Evolutionary conservation across 257 asterid species (phyloP), one percentile per base, ranked within the genome.

Genomic region (Solanum chmielewskii): DNA sequence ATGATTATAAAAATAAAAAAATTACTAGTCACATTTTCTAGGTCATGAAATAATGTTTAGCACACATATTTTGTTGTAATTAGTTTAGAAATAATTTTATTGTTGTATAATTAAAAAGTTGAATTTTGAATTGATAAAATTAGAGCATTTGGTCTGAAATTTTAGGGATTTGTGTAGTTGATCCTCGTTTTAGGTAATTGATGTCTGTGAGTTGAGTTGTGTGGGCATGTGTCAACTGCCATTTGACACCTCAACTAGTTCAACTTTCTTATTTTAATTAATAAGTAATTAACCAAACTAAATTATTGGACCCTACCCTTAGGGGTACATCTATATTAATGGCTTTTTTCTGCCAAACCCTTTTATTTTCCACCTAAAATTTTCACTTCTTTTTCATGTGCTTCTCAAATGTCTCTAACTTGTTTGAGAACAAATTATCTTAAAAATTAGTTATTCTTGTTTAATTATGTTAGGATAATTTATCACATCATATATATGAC

Each of bases 181-280:
- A 71, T 42, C 69, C 71, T 37, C 76, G 56, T 45, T 85, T 88
- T 66, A 18, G 29, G 88, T 78, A 45, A 80, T 70, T 77, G 75
- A 85, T 47, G 88, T 39, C 20, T 87, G 21, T 9, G 47, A 25
- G 41, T 25, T 10, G 59, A 21, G 52, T 25, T 31, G 75, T 84
- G 87, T 27, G 91, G 73, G 82, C 93, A 93, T 92, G 94, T 92
- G 94, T 87, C 88, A 7, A 74, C 37, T 84, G 89, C 88, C 88
- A 81, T 90, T 88, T 90, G 93, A 94, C 94, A 91, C 87, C 94
- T 92, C 93, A 92, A 85, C 93, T 44, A 69, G 84, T 68, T 70
- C 83, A 52, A 59, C 83, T 85, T 85, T 83, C 11, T 45, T 52
- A 71, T 44, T 86, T 85, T 44, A 33, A 86, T 52, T 52, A 37